These are phyloP conservation scores for Sicyos edulis DNA, from an alignment of 306 rosid genomes.

Conservation along the genomic window DNA sequence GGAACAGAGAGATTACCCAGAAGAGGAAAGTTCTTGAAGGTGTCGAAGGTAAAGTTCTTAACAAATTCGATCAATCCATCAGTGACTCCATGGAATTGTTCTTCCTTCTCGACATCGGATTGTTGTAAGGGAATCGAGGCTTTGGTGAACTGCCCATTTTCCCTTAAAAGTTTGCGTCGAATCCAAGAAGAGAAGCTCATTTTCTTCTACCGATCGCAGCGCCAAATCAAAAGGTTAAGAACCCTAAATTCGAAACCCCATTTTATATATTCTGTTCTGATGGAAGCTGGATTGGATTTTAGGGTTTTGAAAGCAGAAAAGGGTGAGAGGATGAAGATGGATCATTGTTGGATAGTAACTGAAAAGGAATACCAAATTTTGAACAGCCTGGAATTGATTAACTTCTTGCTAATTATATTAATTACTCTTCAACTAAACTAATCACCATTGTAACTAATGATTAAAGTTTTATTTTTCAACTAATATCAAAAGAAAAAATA, in stretches of 20 bases:
- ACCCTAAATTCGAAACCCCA: not conserved
- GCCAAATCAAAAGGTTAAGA: not conserved
- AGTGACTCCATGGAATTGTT: conserved; percentile 47
- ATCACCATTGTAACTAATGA: too few species aligned
- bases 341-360: not conserved
- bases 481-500: too few species aligned
- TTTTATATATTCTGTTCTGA: not conserved
- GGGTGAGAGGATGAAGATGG: not conserved
- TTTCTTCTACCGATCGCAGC: not conserved
- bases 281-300: not conserved
- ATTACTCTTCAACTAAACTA: too few species aligned
- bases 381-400: too few species aligned
- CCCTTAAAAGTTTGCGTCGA: conserved; percentile 40
- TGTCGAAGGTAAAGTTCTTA: conserved; percentile 64
- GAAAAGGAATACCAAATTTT: too few species aligned
- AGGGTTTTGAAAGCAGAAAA: not conserved
- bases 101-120: conserved; percentile 22
- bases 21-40: conserved; percentile 64
- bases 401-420: too few species aligned
- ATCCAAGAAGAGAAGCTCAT: conserved; percentile 68
- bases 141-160: conserved; percentile 21
- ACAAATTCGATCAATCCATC: conserved; percentile 47
- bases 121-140: conserved; percentile 28
- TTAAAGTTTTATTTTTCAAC: too few species aligned
- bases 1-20: conserved; percentile 41